These are phyloP conservation scores for Suillus variegatus DNA, from an alignment of 768 basidiomycete genomes.

Conservation along the genomic window DNA sequence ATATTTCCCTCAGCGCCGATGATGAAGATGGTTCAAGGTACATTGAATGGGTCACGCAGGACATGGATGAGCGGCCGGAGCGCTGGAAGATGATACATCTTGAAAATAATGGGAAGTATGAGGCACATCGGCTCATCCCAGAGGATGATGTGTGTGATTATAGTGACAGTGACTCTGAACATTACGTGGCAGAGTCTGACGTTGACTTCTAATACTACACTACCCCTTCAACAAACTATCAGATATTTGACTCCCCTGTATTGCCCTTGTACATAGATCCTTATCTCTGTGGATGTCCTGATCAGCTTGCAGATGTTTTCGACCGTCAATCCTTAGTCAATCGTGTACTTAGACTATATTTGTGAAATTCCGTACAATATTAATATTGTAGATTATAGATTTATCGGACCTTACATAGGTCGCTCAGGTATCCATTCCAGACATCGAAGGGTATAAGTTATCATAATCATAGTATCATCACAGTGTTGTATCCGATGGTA, in stretches of 20 bases:
- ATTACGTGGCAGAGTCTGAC: conserved; percentile 30
- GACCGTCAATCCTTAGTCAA: not conserved
- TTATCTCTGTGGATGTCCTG: not conserved
- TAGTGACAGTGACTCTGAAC: conserved; percentile 41
- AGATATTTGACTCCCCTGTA: not conserved
- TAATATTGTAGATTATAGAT: too few species aligned
- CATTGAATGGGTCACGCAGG: conserved; percentile 41
- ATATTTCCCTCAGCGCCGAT: conserved; percentile 48
- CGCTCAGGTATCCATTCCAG: too few species aligned
- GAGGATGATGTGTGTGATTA: conserved; percentile 37
- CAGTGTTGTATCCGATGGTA: too few species aligned
- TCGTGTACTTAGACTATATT: not conserved
- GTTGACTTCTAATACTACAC: not conserved
- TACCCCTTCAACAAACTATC: not conserved
- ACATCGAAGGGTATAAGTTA: too few species aligned
- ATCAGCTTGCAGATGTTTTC: not conserved
- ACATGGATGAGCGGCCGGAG: conserved; percentile 46
- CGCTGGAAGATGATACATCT: conserved; percentile 39
- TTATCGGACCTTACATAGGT: too few species aligned
- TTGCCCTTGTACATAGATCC: not conserved
- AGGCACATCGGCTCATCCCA: conserved; percentile 41
- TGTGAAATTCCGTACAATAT: not conserved
- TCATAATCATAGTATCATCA: too few species aligned
- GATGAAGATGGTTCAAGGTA: conserved; percentile 43
- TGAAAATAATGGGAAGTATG: conserved; percentile 43